Evolutionary conservation across 2,329 filamentous ascomycete species (phyloP), one percentile per base, ranked within the genome.

Genomic region (Aspergillus pseudonomiae): DNA sequence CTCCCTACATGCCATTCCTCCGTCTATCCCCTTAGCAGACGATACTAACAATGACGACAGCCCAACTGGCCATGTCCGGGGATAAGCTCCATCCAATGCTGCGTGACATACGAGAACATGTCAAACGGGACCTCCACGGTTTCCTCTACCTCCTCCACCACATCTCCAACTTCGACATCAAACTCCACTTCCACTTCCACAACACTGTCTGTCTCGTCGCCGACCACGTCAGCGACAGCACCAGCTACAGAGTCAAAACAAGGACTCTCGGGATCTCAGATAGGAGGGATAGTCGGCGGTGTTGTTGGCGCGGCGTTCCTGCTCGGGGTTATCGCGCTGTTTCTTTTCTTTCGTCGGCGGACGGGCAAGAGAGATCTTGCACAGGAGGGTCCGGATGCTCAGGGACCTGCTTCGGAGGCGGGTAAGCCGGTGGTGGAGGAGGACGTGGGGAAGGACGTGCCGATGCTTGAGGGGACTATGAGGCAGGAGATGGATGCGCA

Each of bases 281-380:
- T 63, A 14, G 64, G 64, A 0, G 64, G 64, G 7, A 65, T 65
- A 43, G 61, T 63, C 10, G 64, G 64, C 5, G 64, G 64, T 19
- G 48, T 65, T 12, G 58, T 65, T 3, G 64, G 61, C 6, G 61
- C 54, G 0, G 64, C 53, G 11, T 58, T 36, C 41, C 53, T 65
- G 30, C 24, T 61, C n/a, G 50, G 50, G 0, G 45, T 61, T 24
- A 16, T 61, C 16, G 26, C 45, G 7, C 11, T 50, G 24, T 55
- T 43, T 64, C 32, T n/a, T 57, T 59, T 41, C 30, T 64, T 46
- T 45, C 59, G 52, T 3, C n/a, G 62, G 21, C 55, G 56, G 39
- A 32, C 6, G 16, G 36, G 12, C 19, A 6, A 41, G 16, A 12
- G 3, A 9, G 36, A 19, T 14, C 14, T 28, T 9, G 19, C 9